Conservation (phyloP, 2,329 filamentous ascomycete genomes). For the Alternaria ethzedia region DNA sequence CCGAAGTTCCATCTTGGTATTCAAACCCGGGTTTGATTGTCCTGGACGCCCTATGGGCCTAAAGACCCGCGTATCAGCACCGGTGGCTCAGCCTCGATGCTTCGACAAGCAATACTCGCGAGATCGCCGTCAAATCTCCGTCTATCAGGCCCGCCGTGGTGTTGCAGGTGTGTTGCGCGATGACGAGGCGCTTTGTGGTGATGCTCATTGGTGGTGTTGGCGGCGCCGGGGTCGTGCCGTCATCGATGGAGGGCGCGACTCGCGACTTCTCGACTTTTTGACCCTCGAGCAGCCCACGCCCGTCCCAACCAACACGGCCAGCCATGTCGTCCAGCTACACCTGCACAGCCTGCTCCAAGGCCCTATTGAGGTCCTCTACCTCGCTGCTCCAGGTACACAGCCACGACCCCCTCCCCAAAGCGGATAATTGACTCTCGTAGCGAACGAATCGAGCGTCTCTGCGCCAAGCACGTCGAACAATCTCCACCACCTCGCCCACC, state of each 20-base stretch:
- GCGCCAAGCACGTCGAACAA: conserved; percentile 26
- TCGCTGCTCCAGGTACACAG: conserved; percentile 27
- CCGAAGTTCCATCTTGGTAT: conserved; percentile 6
- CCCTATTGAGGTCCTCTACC: conserved; percentile 26
- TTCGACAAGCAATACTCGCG: neutral
- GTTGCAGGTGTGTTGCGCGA: neutral
- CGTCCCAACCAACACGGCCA: conserved; percentile 8
- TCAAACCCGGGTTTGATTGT: neutral
- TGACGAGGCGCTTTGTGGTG: conserved; percentile 7
- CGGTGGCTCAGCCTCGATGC: neutral
- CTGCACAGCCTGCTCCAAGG: conserved; percentile 44
- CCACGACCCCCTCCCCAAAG: neutral
- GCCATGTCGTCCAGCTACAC: conserved; percentile 48
- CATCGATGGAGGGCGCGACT: conserved; percentile 39
- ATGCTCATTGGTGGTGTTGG: conserved; percentile 18
- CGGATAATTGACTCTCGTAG: conserved; percentile 28
- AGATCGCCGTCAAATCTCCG: neutral
- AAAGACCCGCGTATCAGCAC: neutral
- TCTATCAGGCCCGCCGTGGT: neutral
- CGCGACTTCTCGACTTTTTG: conserved; percentile 31
- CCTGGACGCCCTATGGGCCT: neutral
- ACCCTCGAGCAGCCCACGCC: conserved; percentile 9
- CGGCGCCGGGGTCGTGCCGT: conserved; percentile 36
- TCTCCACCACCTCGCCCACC: conserved; percentile 31
- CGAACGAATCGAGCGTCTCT: conserved; percentile 25